phyloP scores from a whole-genome alignment of 139 green algal species.

The Coelastrella sp. region DNA sequence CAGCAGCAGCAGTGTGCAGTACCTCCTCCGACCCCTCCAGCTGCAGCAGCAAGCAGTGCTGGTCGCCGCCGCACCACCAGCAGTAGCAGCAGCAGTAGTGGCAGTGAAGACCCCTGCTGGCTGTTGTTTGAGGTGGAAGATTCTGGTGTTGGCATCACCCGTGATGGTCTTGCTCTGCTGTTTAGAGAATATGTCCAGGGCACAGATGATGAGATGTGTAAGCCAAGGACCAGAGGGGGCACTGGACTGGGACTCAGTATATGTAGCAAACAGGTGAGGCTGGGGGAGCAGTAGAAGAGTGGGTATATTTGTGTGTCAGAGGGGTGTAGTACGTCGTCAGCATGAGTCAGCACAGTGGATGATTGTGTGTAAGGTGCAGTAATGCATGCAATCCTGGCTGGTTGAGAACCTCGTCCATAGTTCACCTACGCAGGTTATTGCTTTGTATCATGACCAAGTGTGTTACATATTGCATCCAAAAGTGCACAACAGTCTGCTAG shows the following conservation, averaged over 20 bases:
- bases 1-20: slow-evolving; percentile 4
- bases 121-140: slow-evolving; percentile 87
- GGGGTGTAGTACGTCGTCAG: too few relatives aligned
- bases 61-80: neutral
- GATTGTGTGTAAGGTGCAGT: too few relatives aligned
- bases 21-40: neutral
- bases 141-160: slow-evolving; percentile 74
- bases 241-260: slow-evolving; percentile 81
- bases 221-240: slow-evolving; percentile 70
- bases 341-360: too few relatives aligned
- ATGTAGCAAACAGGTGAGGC: slow-evolving; percentile 80
- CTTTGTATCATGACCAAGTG: too few relatives aligned
- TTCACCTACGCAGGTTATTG: too few relatives aligned
- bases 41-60: too few relatives aligned
- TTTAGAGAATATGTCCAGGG: slow-evolving; percentile 87
- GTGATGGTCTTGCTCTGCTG: slow-evolving; percentile 65
- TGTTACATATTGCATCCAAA: too few relatives aligned
- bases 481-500: too few relatives aligned
- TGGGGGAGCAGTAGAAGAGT: too few relatives aligned
- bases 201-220: slow-evolving; percentile 80
- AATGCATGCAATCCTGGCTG: too few relatives aligned
- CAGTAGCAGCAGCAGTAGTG: neutral
- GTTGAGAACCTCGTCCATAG: too few relatives aligned
- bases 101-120: slow-evolving; percentile 42
- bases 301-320: too few relatives aligned